Evolutionary conservation across 768 basidiomycete genomes (phyloP), one percentile per base, ranked within the genome.

Genomic region (Suillus plorans): DNA sequence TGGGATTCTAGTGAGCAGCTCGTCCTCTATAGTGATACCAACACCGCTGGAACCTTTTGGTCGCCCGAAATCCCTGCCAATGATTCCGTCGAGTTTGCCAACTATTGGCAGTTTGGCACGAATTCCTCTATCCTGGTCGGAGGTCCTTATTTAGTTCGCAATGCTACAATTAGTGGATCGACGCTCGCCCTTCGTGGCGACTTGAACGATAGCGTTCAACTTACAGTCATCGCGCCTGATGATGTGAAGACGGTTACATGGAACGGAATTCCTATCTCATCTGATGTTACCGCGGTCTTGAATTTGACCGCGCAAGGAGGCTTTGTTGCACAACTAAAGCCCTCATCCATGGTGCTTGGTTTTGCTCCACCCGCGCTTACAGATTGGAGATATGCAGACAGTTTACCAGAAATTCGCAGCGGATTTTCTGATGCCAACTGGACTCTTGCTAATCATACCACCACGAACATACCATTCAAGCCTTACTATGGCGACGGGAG

Each of bases 321-420:
- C 28, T 84, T 89, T 65, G 77, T 81, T 3, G 86, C 82, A 0
- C 75, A 81, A 42, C 70, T 92, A 45, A 70, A 64, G 18, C 69
- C 72, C n/a, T 73, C 77, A 4, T 49, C 71, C 9, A 71, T 77
- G 5, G 67, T 74, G 22, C 67, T 68, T 36, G 74, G 69, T 0
- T 75, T 85, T 39, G 69, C 69, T 2, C 73, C 82, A 10, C 89
- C 89, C 7, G 78, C 72, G 58, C 74, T 94, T 67, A 77, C 76
- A 1, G 79, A 80, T n/a, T 95, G 94, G 94, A 89, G 81, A 74
- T 94, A 85, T 73, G 81, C 81, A 63, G 85, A 93, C 70, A 89
- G 88, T 70, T 76, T 95, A 34, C 94, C 94, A 0, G 94, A 95
- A 76, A 81, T 89, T 20, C 73, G 75, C 50, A 58, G 67, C 0